Evolutionary conservation across 768 basidiomycete species (phyloP), one percentile per base, ranked within the genome.

Genomic region (Phylloporus sp.): DNA sequence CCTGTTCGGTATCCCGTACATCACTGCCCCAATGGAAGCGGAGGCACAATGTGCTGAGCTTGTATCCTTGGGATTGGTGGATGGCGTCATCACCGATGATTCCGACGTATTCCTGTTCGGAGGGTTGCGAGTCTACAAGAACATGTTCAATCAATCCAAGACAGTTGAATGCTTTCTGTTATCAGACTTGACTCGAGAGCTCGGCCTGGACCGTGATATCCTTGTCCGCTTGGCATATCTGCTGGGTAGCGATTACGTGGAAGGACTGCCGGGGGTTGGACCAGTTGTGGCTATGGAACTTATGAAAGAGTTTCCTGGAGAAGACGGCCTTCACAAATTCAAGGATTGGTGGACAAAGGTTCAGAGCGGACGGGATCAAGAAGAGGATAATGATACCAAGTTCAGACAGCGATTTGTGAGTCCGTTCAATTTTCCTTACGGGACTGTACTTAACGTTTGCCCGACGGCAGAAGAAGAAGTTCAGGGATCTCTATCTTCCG

Each of bases 61-160:
- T 9, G 85, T 92, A 8, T 73, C 81, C 5, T 77, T 97, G 13
- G 82, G 85, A 15, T 77, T 98, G 26, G 95, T 97, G 32, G 94
- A 99, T 57, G 97, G 97, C 0, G 88, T 99, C 49, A 98, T 99
- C 67, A 99, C 97, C 0, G 97, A 99, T 67, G 97, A 99, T 69
- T 97, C 93, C 5, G 97, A 99, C 64, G 94, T 98, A 44, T 99
- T 99, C 72, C 84, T 99, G 44, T 99, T 99, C 59, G 97, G 97
- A 28, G 95, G 92, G 22, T 72, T 80, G 58, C 86, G 93, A n/a
- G 91, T 98, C 18, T 97, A 89, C 79, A 97, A 95, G 72, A 98
- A 99, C 68, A 95, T 99, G 89, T 99, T 99, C 75, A 97, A 98
- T 67, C 95, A 98, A 70, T 89, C 91, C 43, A 97, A 98, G 76